Conservation (phyloP, 2,329 filamentous ascomycete genomes). For the Aspergillus eucalypticola region DNA sequence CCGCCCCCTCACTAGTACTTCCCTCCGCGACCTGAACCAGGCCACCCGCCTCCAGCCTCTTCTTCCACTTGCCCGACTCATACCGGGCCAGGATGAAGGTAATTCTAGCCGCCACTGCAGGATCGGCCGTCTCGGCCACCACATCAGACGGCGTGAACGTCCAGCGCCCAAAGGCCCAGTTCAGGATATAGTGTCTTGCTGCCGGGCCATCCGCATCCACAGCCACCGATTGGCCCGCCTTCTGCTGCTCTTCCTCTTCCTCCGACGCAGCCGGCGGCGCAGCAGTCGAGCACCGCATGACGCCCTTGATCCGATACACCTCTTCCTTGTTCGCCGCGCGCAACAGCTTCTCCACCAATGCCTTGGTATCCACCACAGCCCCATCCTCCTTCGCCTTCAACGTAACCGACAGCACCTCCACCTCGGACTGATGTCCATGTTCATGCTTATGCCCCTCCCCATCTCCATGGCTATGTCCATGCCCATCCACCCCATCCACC, state of each 20-base stretch:
- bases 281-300: constrained; percentile 50
- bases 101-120: constrained; percentile 39
- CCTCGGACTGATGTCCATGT: constrained; percentile 70
- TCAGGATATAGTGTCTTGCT: constrained; percentile 75
- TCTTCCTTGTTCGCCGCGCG: constrained; percentile 82
- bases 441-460: constrained; percentile 37
- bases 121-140: constrained; percentile 33
- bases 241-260: constrained; percentile 31
- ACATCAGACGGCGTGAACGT: constrained; percentile 69
- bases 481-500: constrained; percentile 43
- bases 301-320: constrained; percentile 88
- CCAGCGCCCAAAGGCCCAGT: constrained; percentile 98
- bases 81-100: constrained; percentile 51
- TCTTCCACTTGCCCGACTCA: constrained; percentile 52
- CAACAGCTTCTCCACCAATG: constrained; percentile 70
- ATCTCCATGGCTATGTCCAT: constrained; percentile 38
- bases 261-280: constrained; percentile 50
- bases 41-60: constrained; percentile 45
- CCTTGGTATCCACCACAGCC: constrained; percentile 55
- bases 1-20: constrained; percentile 14
- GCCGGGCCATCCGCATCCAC: constrained; percentile 19
- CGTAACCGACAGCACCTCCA: constrained; percentile 86
- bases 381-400: constrained; percentile 51
- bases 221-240: constrained; percentile 26
- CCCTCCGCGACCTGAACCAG: constrained; percentile 33